A percentile compares a stretch with the other conserved stretches of the same genome.
These are phyloP conservation scores for Fusarium annulatum DNA, from an alignment of 2,329 filamentous ascomycete species.

Conservation along the genomic window DNA sequence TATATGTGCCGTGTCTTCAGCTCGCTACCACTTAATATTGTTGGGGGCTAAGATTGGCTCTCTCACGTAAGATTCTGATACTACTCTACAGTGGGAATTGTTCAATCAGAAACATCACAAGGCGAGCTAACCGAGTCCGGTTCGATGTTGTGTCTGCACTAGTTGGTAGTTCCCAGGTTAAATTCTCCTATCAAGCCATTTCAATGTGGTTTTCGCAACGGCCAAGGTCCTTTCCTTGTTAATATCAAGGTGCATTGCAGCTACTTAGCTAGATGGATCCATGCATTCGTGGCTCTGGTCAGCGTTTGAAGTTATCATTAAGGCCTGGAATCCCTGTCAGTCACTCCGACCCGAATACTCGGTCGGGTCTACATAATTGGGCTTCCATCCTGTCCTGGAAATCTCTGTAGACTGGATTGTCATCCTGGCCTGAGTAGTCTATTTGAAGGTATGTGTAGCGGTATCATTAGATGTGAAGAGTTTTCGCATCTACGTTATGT, in stretches of 20 bases:
- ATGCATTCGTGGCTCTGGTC: neutral
- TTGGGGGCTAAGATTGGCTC: conserved; percentile 13
- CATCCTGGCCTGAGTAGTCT: neutral
- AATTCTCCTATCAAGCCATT: conserved; percentile 6
- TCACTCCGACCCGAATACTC: neutral
- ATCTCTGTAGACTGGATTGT: neutral
- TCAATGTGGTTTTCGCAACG: neutral
- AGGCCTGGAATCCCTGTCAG: neutral
- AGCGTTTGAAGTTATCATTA: neutral
- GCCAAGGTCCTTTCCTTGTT: neutral
- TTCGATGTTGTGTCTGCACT: neutral
- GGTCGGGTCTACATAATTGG: neutral
- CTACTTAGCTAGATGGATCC: neutral
- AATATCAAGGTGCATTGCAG: neutral
- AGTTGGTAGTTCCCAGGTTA: neutral
- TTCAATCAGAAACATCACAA: neutral
- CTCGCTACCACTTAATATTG: neutral
- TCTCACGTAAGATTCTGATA: conserved; percentile 25
- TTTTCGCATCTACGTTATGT: no score
- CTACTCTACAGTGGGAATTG: neutral
- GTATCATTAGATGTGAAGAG: neutral
- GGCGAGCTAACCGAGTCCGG: neutral
- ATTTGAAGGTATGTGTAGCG: neutral
- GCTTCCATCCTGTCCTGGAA: neutral
- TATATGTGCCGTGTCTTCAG: neutral